Percentiles rank a stretch among this genome's conserved stretches.
Conservation (phyloP, 495 filamentous ascomycete species). For the Usnea hakonensis region DNA sequence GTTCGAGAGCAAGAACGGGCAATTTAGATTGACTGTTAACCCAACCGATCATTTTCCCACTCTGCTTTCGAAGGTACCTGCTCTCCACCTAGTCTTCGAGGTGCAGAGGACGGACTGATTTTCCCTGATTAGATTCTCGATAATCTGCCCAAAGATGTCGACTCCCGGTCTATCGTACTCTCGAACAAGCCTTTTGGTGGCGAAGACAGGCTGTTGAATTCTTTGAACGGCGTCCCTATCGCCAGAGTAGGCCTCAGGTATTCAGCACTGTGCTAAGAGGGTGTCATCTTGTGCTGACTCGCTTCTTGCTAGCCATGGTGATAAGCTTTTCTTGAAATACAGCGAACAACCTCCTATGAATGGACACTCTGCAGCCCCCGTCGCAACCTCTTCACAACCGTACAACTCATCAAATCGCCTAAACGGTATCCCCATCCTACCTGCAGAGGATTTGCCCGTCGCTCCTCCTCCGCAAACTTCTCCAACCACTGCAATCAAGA, state of each 20-base stretch:
- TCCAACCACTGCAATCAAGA: conserved; percentile 59
- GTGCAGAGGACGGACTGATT: neutral
- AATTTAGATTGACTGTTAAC: conserved; percentile 45
- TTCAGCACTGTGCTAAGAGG: conserved; percentile 16
- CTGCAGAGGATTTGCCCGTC: conserved; percentile 58
- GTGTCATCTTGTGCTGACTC: conserved; percentile 12
- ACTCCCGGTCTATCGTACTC: conserved; percentile 66
- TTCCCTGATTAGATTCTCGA: conserved; percentile 44
- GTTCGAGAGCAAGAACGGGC: conserved; percentile 50
- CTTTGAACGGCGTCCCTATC: conserved; percentile 60
- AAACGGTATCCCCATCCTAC: conserved; percentile 69
- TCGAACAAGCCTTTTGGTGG: conserved; percentile 73
- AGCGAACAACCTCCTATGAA: conserved; percentile 46
- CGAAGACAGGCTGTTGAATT: conserved; percentile 59
- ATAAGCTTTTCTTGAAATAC: conserved; percentile 82
- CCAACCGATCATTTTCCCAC: conserved; percentile 41
- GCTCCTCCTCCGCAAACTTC: conserved; percentile 49
- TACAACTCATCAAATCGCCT: conserved; percentile 51
- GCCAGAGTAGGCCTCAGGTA: conserved; percentile 65
- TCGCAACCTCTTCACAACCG: conserved; percentile 25
- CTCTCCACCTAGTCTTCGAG: neutral
- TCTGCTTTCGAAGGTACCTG: conserved; percentile 37
- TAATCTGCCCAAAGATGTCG: conserved; percentile 58
- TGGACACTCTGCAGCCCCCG: conserved; percentile 35
- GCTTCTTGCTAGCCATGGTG: conserved; percentile 62